phyloP scores from a whole-genome alignment of 2,329 filamentous ascomycete species.

The Penicillium glabrum region DNA sequence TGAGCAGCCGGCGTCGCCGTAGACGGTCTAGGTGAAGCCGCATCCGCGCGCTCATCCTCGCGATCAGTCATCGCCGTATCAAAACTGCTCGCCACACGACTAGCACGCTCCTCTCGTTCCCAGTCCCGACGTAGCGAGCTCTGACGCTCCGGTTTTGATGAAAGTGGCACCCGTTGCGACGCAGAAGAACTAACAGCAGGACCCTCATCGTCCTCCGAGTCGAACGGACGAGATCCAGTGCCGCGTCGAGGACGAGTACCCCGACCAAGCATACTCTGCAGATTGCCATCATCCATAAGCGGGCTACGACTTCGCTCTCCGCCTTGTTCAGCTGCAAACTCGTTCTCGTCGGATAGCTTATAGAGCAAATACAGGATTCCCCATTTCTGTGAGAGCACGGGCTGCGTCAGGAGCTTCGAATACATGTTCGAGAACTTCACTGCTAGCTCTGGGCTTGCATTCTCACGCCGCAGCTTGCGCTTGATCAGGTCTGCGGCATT shows the following conservation, averaged over 20 bases:
- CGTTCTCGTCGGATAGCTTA: slow-evolving; percentile 63
- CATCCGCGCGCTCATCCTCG: slow-evolving; percentile 16
- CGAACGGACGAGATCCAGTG: slow-evolving; percentile 16
- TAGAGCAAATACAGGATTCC: slow-evolving; percentile 90
- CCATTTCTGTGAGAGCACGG: slow-evolving; percentile 94
- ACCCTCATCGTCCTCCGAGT: slow-evolving; percentile 36
- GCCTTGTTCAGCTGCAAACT: slow-evolving; percentile 23
- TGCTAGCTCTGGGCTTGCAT: slow-evolving; percentile 71
- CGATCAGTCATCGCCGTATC: slow-evolving; percentile 23
- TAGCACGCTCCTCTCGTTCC: slow-evolving; percentile 4
- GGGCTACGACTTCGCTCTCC: slow-evolving; percentile 37
- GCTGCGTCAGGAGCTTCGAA: slow-evolving; percentile 82
- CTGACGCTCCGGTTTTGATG: slow-evolving; percentile 26
- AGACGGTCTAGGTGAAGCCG: slow-evolving; percentile 5
- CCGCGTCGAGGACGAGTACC: slow-evolving; percentile 23
- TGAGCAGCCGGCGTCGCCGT: slow-evolving; percentile 33
- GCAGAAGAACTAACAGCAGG: slow-evolving; percentile 43
- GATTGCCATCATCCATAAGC: slow-evolving; percentile 38
- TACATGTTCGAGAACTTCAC: slow-evolving; percentile 88
- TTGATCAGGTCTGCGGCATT: slow-evolving; percentile 93
- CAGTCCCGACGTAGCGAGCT: slow-evolving; percentile 24
- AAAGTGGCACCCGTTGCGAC: slow-evolving; percentile 28
- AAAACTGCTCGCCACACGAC: slow-evolving; percentile 14
- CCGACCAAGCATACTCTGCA: slow-evolving; percentile 38
- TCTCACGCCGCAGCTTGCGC: slow-evolving; percentile 76